Conservation (phyloP, 305 asterid species). For the Fraxinus paxiana region DNA sequence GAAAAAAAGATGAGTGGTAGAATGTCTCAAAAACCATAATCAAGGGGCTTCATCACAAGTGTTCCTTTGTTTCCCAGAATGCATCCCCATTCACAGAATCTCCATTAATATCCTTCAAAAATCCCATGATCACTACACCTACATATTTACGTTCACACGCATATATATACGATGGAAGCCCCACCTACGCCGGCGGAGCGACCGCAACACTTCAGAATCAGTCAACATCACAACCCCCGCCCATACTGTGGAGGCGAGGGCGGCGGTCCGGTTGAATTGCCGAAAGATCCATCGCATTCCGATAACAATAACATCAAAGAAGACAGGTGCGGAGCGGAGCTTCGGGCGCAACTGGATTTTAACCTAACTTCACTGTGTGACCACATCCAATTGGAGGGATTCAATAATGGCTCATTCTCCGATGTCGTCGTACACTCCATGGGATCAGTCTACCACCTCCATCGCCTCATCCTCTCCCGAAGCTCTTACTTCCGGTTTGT, state of each 20-base stretch:
- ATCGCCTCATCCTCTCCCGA: conserved; percentile 84
- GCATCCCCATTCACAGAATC: conserved; percentile 7
- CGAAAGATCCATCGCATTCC: conserved; percentile 44
- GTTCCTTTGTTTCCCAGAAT: conserved; percentile 5
- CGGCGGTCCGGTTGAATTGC: conserved; percentile 53
- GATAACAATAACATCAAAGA: conserved; percentile 30
- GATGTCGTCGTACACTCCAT: conserved; percentile 78
- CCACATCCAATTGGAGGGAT: conserved; percentile 87
- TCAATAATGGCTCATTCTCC: conserved; percentile 72
- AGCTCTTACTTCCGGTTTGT: conserved; percentile 85
- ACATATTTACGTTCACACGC: not conserved
- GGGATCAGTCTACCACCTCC: conserved; percentile 74
- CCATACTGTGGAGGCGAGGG: conserved; percentile 31
- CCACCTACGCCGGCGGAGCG: conserved; percentile 30
- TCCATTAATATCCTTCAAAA: not conserved
- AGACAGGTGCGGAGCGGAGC: conserved; percentile 52
- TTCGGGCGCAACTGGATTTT: conserved; percentile 53
- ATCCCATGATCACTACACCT: not conserved
- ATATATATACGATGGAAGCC: conserved; percentile 33
- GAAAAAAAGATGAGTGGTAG: not conserved
- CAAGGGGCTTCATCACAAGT: not conserved
- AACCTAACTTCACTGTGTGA: conserved; percentile 85
- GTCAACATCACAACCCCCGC: conserved; percentile 38
- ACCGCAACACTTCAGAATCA: conserved; percentile 30
- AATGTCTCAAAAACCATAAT: not conserved